Conservation (phyloP, 768 basidiomycete species). For the Omphalotus guepiniiformis region DNA sequence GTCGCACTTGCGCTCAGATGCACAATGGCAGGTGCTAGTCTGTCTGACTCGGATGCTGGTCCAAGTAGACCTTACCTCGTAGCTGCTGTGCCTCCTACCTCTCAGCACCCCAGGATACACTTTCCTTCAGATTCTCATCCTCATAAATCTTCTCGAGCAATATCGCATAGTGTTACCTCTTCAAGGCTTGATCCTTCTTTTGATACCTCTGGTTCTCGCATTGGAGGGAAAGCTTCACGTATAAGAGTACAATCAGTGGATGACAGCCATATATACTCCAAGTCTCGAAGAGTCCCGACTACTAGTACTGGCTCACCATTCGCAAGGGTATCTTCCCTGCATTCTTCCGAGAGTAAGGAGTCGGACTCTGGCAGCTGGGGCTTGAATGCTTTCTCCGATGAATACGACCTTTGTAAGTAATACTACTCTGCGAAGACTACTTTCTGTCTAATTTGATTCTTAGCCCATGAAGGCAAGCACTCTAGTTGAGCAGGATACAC, state of each 20-base stretch:
- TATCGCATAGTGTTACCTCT: background rate
- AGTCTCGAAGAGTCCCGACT: background rate
- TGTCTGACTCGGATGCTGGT: background rate
- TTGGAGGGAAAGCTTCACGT: background rate
- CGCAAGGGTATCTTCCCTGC: background rate
- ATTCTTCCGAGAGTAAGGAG: constrained; percentile 1
- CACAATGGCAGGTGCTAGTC: background rate
- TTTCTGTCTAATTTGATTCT: constrained; percentile 5
- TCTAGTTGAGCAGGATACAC: background rate
- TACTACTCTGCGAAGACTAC: constrained; percentile 9
- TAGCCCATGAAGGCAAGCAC: constrained; percentile 72
- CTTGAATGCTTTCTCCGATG: constrained; percentile 47
- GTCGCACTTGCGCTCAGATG: background rate
- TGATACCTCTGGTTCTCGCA: background rate
- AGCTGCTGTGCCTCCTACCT: background rate
- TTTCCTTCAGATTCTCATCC: background rate
- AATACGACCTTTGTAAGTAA: constrained; percentile 72
- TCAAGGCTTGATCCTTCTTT: background rate
- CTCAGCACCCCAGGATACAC: background rate
- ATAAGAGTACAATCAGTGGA: constrained; percentile 5
- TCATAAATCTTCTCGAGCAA: background rate
- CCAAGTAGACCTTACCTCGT: background rate
- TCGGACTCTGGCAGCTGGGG: constrained; percentile 4
- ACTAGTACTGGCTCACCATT: background rate
- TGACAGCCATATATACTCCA: background rate